A percentile compares a stretch with the other conserved stretches of the same genome.
These are phyloP conservation scores for Astragalus membranaceus DNA, from an alignment of 306 rosid genomes.

Conservation along the genomic window DNA sequence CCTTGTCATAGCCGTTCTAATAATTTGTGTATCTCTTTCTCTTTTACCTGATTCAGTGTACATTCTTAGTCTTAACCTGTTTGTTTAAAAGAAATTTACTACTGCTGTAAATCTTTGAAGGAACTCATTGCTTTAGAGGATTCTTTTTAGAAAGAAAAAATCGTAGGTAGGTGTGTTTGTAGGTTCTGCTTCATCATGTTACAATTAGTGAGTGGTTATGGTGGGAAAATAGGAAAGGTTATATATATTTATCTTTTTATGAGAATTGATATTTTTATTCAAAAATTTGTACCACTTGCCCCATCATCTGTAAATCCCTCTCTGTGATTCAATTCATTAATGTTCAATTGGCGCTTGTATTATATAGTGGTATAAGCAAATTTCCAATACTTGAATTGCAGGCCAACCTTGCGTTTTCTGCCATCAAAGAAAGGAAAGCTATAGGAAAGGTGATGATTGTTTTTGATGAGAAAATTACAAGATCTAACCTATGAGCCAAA, in stretches of 20 bases:
- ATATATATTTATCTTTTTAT: not conserved
- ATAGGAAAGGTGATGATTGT: constrained; percentile 87
- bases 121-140: not conserved
- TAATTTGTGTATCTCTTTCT: not conserved
- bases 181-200: not conserved
- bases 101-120: not conserved
- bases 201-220: not conserved
- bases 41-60: not conserved
- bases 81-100: not conserved
- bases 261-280: not conserved
- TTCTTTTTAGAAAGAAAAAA: not conserved
- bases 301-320: not conserved
- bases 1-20: not conserved
- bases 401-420: constrained; percentile 85
- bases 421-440: constrained; percentile 73
- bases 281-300: not conserved
- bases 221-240: constrained; percentile 2
- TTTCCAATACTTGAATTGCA: constrained; percentile 51
- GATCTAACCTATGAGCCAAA: constrained; percentile 55
- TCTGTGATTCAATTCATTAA: not conserved
- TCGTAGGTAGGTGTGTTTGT: not conserved
- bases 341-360: not conserved
- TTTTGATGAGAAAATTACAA: constrained; percentile 41
- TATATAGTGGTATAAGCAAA: not conserved
- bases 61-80: constrained; percentile 4